Evolutionary conservation across 148 eudicot species (phyloP), one percentile per base, ranked within the genome.

Genomic region (Fagopyrum homotropicum): DNA sequence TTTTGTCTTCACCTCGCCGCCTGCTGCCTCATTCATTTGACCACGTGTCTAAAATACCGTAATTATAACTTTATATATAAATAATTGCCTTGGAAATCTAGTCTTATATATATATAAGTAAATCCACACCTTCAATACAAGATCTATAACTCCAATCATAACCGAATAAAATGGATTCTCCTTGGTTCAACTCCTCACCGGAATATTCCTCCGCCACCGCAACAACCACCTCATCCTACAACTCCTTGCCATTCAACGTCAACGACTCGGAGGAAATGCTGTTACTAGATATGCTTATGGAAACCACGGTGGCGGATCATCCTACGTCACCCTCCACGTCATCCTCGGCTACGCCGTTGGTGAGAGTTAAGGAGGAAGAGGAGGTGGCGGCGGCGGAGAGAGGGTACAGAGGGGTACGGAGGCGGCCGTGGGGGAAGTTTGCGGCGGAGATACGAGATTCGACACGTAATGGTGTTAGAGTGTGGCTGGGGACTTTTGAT

Each of bases 401-500:
- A 76, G 73, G 79, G 4, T 90, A 85, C 64, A 73, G 88, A 22
- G 94, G 94, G 7, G 91, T 90, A 4, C 73, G 94, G 47, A 75
- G 77, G 79, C 87, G 93, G 43, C 89, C 89, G 0, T 86, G 89
- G 92, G 89, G 92, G 4, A 88, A 87, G 8, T 88, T 54, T n/a
- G 91, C 91, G 4, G 93, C 91, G 6, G 93, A 89, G 63, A 89
- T 89, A 7, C 61, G 91, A 9, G 91, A 90, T 70, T 85, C 91
- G 12, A 86, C 89, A 2, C 77, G 91, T 7, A 81, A 84, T 9
- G 94, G 91, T 0, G 80, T 79, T 8, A 78, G 94, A 51, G 87
- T 88, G 0, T 90, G 94, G 89, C 82, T 89, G 1, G 93, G 93
- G 9, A 89, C 93, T 6, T 89, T 89, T n/a, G 89, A 89, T 45